Conservation (phyloP, 2,329 filamentous ascomycete genomes). For the Orbilia brochopaga region DNA sequence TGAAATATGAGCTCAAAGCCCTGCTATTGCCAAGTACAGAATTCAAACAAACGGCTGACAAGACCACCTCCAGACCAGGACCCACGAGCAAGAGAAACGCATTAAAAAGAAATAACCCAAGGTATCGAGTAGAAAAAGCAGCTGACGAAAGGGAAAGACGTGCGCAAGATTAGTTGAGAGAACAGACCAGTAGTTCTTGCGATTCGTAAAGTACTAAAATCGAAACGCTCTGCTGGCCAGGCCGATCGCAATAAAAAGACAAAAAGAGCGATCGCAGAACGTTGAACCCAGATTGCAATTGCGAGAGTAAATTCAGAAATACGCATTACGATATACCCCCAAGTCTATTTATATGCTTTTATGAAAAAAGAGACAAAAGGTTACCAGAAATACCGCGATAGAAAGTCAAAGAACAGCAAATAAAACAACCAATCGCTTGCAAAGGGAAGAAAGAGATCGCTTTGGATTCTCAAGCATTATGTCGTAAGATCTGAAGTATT, state of each 20-base stretch:
- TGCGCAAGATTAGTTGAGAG: not conserved
- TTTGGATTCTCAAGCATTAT: constrained; percentile 9
- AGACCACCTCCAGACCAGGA: constrained; percentile 32
- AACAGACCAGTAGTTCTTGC: constrained; percentile 10
- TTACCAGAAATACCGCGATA: constrained; percentile 25
- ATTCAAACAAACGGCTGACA: not conserved
- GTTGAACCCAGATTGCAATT: constrained; percentile 30
- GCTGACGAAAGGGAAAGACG: not conserved
- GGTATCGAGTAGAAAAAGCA: constrained; percentile 28
- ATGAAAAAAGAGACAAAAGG: constrained; percentile 23
- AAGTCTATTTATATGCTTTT: constrained; percentile 52
- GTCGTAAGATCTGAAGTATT: constrained; percentile 31
- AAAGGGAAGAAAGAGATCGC: not conserved
- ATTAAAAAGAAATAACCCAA: constrained; percentile 21
- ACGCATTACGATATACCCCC: constrained; percentile 50
- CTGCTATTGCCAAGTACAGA: not conserved
- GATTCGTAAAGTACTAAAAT: not conserved
- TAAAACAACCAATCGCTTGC: constrained; percentile 17
- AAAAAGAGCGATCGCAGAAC: constrained; percentile 3
- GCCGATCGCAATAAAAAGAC: not conserved
- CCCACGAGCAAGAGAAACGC: not conserved
- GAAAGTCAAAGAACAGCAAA: constrained; percentile 1
- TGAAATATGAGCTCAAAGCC: not conserved
- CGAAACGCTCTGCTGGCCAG: not conserved
- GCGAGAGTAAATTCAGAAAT: constrained; percentile 21